Evolutionary conservation across 2,329 filamentous ascomycete genomes (phyloP), one percentile per base, ranked within the genome.

Genomic region (Fusarium tupiense): DNA sequence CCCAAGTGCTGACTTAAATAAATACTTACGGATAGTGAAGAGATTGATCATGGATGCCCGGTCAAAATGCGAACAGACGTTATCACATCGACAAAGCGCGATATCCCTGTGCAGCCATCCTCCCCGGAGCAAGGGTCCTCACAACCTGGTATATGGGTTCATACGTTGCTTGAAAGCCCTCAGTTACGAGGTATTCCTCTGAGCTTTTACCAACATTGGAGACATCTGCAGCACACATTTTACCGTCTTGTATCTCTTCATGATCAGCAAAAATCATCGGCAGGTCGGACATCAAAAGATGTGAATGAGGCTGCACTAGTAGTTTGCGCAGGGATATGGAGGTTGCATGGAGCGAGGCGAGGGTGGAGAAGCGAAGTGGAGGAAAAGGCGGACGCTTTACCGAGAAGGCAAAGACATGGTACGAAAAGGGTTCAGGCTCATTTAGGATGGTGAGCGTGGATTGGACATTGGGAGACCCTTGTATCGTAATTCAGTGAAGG

Each of bases 301-400:
- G 43, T 43, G 67, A 74, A 74, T 74, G 74, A 77, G 76, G 74
- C 72, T 68, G 65, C 74, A 62, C 74, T 78, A 77, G 69, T 67
- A 46, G 59, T 70, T 63, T 71, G 47, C 56, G 59, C 71, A 74
- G 72, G 67, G 72, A 75, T 62, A 60, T 50, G 50, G 57, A 44
- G 69, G 61, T 72, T 72, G 72, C 69, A 68, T 68, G 53, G 57
- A 68, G 62, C 68, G 69, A 61, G 53, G 62, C 58, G 69, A 70
- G 69, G 53, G 68, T 69, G 72, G 68, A 72, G 64, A 59, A 71
- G 61, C 35, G 47, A 59, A 74, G 71, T 74, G 71, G 71, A 74
- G 59, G 59, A 65, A 37, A 41, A 38, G 65, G 63, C 72, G 72
- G 72, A 73, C 72, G 69, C 72, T 75, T 73, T 73, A 67, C 69